phyloP scores from a whole-genome alignment of 1,284 basidiomycete genomes.

The Earliella scabrosa region DNA sequence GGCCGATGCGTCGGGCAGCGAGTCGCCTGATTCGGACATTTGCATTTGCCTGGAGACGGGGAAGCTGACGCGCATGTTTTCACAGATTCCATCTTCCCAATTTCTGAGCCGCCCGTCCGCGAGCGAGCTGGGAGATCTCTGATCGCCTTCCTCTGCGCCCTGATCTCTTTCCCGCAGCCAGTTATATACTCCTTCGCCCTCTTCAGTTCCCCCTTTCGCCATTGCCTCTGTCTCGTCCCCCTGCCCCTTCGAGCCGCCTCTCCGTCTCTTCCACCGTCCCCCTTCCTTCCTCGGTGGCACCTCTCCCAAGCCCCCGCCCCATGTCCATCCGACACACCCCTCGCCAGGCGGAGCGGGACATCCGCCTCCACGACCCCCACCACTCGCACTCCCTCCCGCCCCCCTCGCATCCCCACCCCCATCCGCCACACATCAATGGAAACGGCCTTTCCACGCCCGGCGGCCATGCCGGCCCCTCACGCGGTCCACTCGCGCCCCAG shows the following conservation, averaged over 20 bases:
- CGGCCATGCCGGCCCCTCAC: conserved; percentile 44
- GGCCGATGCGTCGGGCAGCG: conserved; percentile 21
- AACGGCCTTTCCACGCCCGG: conserved; percentile 41
- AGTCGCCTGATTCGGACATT: conserved; percentile 20
- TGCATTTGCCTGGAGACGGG: conserved; percentile 28
- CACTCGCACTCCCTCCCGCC: conserved; percentile 48
- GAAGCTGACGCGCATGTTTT: conserved; percentile 21
- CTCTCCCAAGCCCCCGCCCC: conserved; percentile 25
- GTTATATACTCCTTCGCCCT: conserved; percentile 39
- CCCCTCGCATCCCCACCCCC: conserved; percentile 39
- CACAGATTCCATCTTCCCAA: conserved; percentile 23
- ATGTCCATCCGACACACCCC: conserved; percentile 70
- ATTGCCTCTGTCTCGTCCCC: conserved; percentile 45
- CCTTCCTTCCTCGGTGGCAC: conserved; percentile 33
- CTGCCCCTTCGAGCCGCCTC: conserved; percentile 46
- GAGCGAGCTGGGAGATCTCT: conserved; percentile 35
- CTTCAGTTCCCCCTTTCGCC: conserved; percentile 36
- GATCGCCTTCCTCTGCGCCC: conserved; percentile 43
- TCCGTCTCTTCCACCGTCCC: conserved; percentile 33
- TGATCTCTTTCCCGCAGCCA: conserved; percentile 41
- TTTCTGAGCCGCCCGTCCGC: conserved; percentile 14
- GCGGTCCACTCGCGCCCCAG: conserved; percentile 27
- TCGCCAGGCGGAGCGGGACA: conserved; percentile 63
- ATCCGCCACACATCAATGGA: conserved; percentile 58
- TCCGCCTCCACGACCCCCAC: conserved; percentile 64